phyloP scores from a whole-genome alignment of 1,284 basidiomycete species.

The Pterula multifida region DNA sequence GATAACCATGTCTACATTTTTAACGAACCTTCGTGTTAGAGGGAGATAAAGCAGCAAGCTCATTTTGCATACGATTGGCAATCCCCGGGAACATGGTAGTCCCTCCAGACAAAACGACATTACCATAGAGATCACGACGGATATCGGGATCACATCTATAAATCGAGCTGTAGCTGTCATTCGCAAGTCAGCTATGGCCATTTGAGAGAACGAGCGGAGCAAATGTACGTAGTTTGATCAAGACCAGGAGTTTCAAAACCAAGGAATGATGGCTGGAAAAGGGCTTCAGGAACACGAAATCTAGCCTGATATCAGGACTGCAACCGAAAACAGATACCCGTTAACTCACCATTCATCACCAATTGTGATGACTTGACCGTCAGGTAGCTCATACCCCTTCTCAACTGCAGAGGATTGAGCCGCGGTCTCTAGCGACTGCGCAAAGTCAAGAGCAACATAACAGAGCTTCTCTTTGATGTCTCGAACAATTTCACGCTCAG shows the following conservation, averaged over 20 bases:
- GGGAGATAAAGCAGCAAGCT: conserved; percentile 81
- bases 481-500: conserved; percentile 92
- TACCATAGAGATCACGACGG: conserved; percentile 85
- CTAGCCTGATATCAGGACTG: conserved; percentile 21
- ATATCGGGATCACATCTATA: conserved; percentile 75
- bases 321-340: conserved; percentile 5
- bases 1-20: not conserved
- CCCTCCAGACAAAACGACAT: conserved; percentile 92
- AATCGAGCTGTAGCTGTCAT: conserved; percentile 73
- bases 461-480: conserved; percentile 99
- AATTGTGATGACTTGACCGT: conserved; percentile 94
- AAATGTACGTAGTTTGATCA: conserved; percentile 81
- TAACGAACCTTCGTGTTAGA: conserved; percentile 76
- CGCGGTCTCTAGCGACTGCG: conserved; percentile 91
- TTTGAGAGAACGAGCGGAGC: conserved; percentile 1
- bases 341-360: conserved; percentile 77
- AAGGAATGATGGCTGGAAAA: conserved; percentile 93
- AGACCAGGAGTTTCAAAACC: conserved; percentile 92
- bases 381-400: conserved; percentile 94
- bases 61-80: conserved; percentile 96
- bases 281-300: conserved; percentile 93
- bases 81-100: conserved; percentile 98
- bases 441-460: conserved; percentile 95
- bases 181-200: not conserved
- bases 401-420: conserved; percentile 86